These are phyloP conservation scores for Symbiotaphrina buchneri DNA, from an alignment of 495 filamentous ascomycete species.

Conservation along the genomic window DNA sequence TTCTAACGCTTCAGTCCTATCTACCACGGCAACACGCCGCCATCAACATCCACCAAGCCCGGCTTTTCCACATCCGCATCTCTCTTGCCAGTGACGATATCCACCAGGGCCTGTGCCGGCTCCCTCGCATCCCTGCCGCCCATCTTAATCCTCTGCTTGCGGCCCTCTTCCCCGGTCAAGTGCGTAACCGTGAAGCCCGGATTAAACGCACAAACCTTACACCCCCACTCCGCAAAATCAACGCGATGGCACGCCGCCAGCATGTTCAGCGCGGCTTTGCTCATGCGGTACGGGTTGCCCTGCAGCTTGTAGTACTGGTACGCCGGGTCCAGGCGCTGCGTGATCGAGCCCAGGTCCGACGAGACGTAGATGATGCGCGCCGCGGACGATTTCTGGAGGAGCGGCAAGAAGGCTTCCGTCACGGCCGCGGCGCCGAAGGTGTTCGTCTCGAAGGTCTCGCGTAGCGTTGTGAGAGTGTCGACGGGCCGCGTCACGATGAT, in stretches of 20 bases:
- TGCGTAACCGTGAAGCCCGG: slow-evolving; percentile 10
- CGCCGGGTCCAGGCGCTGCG: slow-evolving; percentile 10
- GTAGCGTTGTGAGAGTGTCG: too few species aligned
- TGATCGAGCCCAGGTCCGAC: slow-evolving; percentile 15
- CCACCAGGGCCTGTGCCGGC: too few species aligned
- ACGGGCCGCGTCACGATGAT: too few species aligned
- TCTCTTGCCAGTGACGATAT: too few species aligned
- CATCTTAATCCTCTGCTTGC: too few species aligned
- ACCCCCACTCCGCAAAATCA: slow-evolving; percentile 2
- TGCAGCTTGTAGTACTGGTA: slow-evolving; percentile 7
- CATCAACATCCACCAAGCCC: too few species aligned
- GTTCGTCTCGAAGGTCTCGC: slow-evolving; percentile 16
- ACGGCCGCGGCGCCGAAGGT: slow-evolving; percentile 14
- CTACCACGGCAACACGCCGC: too few species aligned
- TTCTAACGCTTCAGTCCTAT: too few species aligned
- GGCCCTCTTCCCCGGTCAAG: slow-evolving; percentile 6
- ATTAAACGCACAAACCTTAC: slow-evolving; percentile 6
- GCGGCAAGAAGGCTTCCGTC: slow-evolving; percentile 16
- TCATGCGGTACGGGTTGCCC: slow-evolving; percentile 14
- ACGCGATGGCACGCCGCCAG: slow-evolving; percentile 5
- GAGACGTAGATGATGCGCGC: slow-evolving; percentile 18
- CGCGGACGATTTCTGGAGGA: slow-evolving; percentile 14
- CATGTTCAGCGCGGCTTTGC: slow-evolving; percentile 19
- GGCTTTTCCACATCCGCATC: too few species aligned
- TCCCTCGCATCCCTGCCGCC: too few species aligned